Evolutionary conservation across 345 rosid genomes (phyloP).

Genomic region (Lepidium sativum): DNA sequence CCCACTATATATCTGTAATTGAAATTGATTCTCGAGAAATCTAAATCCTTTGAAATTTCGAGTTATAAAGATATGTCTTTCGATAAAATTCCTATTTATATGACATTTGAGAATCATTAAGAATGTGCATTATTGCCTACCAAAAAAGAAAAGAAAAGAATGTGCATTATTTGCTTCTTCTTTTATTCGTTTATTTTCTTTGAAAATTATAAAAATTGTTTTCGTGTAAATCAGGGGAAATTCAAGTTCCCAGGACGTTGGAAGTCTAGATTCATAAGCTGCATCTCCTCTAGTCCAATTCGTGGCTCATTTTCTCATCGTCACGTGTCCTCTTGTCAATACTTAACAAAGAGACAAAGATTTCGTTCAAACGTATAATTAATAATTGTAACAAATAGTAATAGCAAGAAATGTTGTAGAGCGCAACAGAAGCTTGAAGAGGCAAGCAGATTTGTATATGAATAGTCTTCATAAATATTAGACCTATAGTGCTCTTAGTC

Average conservation of each 20-base stretch:
- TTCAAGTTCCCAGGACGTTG: constrained; percentile 18
- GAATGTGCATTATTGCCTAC: too few relatives aligned
- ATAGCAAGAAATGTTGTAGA: background rate
- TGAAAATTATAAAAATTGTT: background rate
- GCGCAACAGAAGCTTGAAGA: constrained; percentile 16
- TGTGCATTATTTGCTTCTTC: too few relatives aligned
- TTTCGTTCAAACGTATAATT: constrained; percentile 8
- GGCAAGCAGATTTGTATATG: constrained; percentile 1
- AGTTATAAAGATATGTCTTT: too few relatives aligned
- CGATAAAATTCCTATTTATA: too few relatives aligned
- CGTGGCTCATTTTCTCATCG: background rate
- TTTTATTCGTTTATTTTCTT: background rate
- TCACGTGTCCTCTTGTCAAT: constrained; percentile 11
- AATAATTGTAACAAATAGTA: too few relatives aligned
- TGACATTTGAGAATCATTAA: too few relatives aligned
- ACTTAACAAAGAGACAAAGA: constrained; percentile 13
- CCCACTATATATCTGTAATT: too few relatives aligned
- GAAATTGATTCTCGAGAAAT: too few relatives aligned
- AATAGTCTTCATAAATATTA: constrained; percentile 2
- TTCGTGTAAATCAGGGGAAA: constrained; percentile 20
- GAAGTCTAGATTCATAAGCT: constrained; percentile 25
- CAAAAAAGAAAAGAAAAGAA: too few relatives aligned
- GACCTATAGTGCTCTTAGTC: constrained; percentile 3
- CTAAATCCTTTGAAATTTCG: too few relatives aligned
- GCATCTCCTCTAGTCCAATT: background rate